phyloP scores from a whole-genome alignment of 352 stramenopile species.

The Phytophthora palmivora region DNA sequence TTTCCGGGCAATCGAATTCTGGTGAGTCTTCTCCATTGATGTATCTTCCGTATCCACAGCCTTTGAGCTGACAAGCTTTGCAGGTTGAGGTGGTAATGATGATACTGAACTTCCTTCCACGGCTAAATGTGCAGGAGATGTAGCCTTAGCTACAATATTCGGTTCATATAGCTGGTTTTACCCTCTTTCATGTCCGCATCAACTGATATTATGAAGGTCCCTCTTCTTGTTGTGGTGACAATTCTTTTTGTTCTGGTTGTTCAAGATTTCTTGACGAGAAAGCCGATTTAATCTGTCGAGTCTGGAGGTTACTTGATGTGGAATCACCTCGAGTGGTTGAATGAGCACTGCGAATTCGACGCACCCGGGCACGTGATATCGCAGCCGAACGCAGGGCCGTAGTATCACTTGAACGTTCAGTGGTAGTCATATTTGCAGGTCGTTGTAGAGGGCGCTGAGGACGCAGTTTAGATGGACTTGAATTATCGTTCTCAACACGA shows the following conservation, averaged over 20 bases:
- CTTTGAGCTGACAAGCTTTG: neutral
- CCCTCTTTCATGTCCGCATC: neutral
- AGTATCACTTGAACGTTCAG: slow-evolving; percentile 6
- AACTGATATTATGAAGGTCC: neutral
- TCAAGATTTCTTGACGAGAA: neutral
- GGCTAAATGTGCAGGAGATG: neutral
- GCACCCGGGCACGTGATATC: slow-evolving; percentile 30
- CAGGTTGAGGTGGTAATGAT: neutral
- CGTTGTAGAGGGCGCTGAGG: slow-evolving; percentile 21
- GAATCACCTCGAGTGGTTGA: slow-evolving; percentile 3
- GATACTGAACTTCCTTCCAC: neutral
- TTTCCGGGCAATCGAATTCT: slow-evolving; percentile 1
- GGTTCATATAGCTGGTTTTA: neutral
- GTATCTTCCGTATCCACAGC: neutral
- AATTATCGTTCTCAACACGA: neutral
- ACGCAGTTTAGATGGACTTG: neutral
- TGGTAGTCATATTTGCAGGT: slow-evolving; percentile 16
- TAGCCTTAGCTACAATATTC: neutral
- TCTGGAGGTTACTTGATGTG: neutral
- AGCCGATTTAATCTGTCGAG: neutral
- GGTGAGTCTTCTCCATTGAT: neutral
- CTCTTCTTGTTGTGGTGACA: neutral
- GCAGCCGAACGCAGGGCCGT: slow-evolving; percentile 25
- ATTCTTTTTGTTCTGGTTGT: neutral
- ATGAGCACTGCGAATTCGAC: slow-evolving; percentile 32